Evolutionary conservation across 1,284 basidiomycete species (phyloP).

Genomic region (Prillingera fragicola): DNA sequence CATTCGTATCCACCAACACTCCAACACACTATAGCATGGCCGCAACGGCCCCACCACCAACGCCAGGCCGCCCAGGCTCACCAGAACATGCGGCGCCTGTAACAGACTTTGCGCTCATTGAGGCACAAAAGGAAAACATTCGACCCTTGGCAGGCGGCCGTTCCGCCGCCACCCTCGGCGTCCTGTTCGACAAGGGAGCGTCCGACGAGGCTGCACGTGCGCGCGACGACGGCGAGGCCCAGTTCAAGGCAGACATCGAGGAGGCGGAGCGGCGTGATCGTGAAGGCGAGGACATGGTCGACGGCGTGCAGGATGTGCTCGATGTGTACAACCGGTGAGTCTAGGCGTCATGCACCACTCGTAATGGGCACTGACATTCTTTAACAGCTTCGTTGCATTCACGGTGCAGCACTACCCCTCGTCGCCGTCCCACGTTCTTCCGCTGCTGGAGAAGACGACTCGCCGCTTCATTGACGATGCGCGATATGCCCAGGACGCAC

Average conservation of each 20-base stretch:
- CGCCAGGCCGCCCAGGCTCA: constrained; percentile 3
- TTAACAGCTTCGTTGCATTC: constrained; percentile 41
- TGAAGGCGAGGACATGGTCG: constrained; percentile 56
- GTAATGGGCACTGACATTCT: neutral
- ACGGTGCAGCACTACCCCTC: constrained; percentile 55
- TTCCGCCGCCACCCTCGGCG: constrained; percentile 54
- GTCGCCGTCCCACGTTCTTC: constrained; percentile 64
- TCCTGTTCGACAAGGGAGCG: constrained; percentile 46
- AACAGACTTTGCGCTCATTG: constrained; percentile 50
- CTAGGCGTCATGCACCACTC: neutral
- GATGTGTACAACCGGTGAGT: constrained; percentile 50
- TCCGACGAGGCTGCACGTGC: constrained; percentile 45
- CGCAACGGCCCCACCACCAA: constrained; percentile 10
- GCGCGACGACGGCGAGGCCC: constrained; percentile 47
- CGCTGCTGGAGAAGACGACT: constrained; percentile 68
- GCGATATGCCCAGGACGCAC: constrained; percentile 74
- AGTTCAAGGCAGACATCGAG: constrained; percentile 44
- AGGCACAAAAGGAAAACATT: constrained; percentile 59
- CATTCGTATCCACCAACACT: constrained; percentile 1
- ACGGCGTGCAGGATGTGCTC: constrained; percentile 48
- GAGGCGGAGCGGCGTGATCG: constrained; percentile 45
- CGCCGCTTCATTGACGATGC: constrained; percentile 71
- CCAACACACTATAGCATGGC: neutral
- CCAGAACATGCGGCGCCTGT: constrained; percentile 29
- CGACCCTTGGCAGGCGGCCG: constrained; percentile 54